These are phyloP conservation scores for Lentinula boryana DNA, from an alignment of 768 basidiomycete genomes.

Conservation along the genomic window DNA sequence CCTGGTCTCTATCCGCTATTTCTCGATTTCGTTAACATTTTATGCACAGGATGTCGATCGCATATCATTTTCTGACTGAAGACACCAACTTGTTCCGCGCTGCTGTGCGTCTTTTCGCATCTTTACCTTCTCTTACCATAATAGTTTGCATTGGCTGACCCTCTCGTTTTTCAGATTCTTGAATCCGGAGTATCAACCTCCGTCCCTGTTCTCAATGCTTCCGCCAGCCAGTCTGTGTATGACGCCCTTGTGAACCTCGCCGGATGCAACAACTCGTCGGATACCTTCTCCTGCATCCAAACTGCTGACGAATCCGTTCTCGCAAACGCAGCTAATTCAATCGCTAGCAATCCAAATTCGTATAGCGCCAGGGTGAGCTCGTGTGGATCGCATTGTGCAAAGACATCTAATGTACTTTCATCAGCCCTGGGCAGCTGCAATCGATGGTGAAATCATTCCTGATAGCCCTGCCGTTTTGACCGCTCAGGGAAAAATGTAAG, in stretches of 20 bases:
- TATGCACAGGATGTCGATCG: not conserved
- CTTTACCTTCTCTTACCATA: not conserved
- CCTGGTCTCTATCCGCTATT: not conserved
- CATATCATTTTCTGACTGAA: not conserved
- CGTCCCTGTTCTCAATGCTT: not conserved
- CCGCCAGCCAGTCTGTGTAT: not conserved
- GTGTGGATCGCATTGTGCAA: too few relatives aligned
- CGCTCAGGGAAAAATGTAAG: constrained; percentile 9
- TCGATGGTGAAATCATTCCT: constrained; percentile 19
- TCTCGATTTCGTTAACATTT: not conserved
- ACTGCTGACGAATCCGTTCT: not conserved
- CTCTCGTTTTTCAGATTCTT: constrained; percentile 1
- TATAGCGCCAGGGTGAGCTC: not conserved
- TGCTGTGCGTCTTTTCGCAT: not conserved
- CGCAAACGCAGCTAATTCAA: not conserved
- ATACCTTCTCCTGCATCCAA: constrained; percentile 1
- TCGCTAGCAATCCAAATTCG: not conserved
- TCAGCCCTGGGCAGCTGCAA: constrained; percentile 15
- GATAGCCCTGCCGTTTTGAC: constrained; percentile 16
- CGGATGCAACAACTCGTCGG: not conserved
- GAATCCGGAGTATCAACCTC: constrained; percentile 8
- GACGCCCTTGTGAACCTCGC: constrained; percentile 1
- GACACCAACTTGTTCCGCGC: not conserved
- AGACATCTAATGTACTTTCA: not conserved
- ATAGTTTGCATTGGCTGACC: not conserved